Percentiles rank a stretch among this genome's conserved stretches.
Evolutionary conservation across 148 eudicot species (phyloP).

Genomic region (Rhododendron ovatum): DNA sequence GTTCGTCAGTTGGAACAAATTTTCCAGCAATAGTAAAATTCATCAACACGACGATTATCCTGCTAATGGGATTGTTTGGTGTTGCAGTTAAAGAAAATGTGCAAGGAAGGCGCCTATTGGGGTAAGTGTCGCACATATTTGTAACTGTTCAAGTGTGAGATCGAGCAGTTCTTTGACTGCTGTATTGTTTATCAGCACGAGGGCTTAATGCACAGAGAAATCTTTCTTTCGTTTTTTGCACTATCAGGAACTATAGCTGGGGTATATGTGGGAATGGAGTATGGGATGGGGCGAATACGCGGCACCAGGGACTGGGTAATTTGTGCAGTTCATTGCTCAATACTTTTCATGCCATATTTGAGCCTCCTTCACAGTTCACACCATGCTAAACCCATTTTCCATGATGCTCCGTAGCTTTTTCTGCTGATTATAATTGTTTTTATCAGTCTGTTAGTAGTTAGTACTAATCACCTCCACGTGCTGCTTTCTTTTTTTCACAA

Average conservation of each 20-base stretch:
- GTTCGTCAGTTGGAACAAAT: not conserved
- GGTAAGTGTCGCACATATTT: conserved; percentile 41
- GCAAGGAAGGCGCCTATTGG: conserved; percentile 94
- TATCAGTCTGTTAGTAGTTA: not conserved
- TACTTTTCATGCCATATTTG: not conserved
- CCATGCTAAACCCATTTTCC: not conserved
- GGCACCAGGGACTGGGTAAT: conserved; percentile 82
- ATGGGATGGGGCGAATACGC: conserved; percentile 64
- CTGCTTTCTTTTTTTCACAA: not conserved
- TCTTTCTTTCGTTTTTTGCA: not conserved
- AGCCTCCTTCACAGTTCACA: not conserved
- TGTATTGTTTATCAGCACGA: not conserved
- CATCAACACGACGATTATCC: not conserved
- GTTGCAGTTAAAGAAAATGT: conserved; percentile 80
- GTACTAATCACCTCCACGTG: not conserved
- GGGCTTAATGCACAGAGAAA: not conserved
- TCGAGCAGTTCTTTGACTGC: not conserved
- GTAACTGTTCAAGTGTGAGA: not conserved
- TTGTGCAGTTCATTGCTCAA: not conserved
- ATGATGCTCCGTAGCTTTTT: not conserved
- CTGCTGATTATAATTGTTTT: not conserved
- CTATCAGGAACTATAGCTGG: conserved; percentile 85
- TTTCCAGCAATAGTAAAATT: not conserved
- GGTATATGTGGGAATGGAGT: conserved; percentile 80
- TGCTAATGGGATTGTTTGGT: conserved; percentile 10